A percentile compares a stretch with the other conserved stretches of the same genome.
phyloP scores from a whole-genome alignment of 768 basidiomycete genomes.

The Pisolithus tinctorius region DNA sequence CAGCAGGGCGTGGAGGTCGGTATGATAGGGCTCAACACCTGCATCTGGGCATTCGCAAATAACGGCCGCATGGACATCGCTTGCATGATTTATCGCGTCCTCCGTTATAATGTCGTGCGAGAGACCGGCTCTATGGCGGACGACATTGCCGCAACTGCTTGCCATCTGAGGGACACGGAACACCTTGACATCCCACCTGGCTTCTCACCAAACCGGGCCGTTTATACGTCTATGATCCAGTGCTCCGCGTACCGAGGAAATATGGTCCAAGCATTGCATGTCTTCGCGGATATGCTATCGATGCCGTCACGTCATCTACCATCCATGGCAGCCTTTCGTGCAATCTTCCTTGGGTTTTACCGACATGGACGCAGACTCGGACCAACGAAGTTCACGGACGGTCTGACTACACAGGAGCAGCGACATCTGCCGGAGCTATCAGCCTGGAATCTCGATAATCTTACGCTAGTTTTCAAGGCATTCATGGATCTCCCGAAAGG shows the following conservation, averaged over 20 bases:
- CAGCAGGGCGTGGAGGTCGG: constrained; percentile 46
- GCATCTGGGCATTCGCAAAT: constrained; percentile 61
- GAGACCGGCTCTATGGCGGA: constrained; percentile 28
- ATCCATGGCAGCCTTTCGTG: constrained; percentile 53
- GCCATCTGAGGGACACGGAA: constrained; percentile 36
- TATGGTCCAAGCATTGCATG: constrained; percentile 44
- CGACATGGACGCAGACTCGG: constrained; percentile 41
- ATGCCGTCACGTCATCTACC: constrained; percentile 32
- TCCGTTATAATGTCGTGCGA: constrained; percentile 47
- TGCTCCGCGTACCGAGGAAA: constrained; percentile 65
- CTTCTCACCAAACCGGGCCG: constrained; percentile 54
- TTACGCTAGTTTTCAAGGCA: constrained; percentile 49
- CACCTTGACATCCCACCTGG: constrained; percentile 37
- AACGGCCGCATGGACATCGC: constrained; percentile 50
- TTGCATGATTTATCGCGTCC: constrained; percentile 52
- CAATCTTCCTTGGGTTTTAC: constrained; percentile 69
- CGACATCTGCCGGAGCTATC: constrained; percentile 2
- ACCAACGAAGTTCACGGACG: not conserved
- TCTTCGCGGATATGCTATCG: constrained; percentile 65
- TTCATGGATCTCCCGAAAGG: constrained; percentile 54
- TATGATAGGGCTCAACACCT: constrained; percentile 62
- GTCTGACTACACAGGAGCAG: constrained; percentile 4
- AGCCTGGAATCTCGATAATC: constrained; percentile 51
- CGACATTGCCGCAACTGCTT: constrained; percentile 30
- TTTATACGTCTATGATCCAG: constrained; percentile 67